Evolutionary conservation across 78 protist genomes (phyloP), one percentile per base, ranked within the genome.

Genomic region (Speleostelium caveatum): DNA sequence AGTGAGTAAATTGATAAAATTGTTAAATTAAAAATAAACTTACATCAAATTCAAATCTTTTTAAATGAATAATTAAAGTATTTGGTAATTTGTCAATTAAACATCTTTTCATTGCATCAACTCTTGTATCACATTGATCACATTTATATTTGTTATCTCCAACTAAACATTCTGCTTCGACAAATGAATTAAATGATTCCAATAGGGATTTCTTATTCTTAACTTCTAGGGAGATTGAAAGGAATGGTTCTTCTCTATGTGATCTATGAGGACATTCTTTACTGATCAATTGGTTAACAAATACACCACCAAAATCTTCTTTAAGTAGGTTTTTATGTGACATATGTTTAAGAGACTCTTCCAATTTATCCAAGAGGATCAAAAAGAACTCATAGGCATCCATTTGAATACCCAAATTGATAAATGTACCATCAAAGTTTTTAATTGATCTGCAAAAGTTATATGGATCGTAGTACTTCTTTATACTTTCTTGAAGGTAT

Each of bases 91-190:
- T 76, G 22, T 86, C 78, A n/a, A 94, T 71, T 19, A 86, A 14
- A 32, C 76, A 65, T 22, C 94, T 63, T 73, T 94, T 89, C 30
- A 88, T 58, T 0, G 86, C 76, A 71, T 89, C 92, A 16, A 97
- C 97, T n/a, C 86, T 17, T 22, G 45, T 0, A 45, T 72, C 67
- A 51, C 95, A 94, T 26, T 53, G 35, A 21, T 71, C 89, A 90
- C 99, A 98, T 33, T 53, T 32, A 83, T 95, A 98, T 67, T 91
- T 72, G 86, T 98, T 97, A 92, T 96, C 98, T 14, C 98, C 99
- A 39, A 87, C 97, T 2, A 98, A 94, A 68, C 61, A 73, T 65
- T 97, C 98, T 53, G 97, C 98, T 51, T 88, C 67, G 17, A 94
- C 42, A 22, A 94, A 96, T 6, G 65, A n/a, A 28, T 73, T 79